Evolutionary conservation across 129 eudicot species (phyloP).

Genomic region (Solidago caesia): DNA sequence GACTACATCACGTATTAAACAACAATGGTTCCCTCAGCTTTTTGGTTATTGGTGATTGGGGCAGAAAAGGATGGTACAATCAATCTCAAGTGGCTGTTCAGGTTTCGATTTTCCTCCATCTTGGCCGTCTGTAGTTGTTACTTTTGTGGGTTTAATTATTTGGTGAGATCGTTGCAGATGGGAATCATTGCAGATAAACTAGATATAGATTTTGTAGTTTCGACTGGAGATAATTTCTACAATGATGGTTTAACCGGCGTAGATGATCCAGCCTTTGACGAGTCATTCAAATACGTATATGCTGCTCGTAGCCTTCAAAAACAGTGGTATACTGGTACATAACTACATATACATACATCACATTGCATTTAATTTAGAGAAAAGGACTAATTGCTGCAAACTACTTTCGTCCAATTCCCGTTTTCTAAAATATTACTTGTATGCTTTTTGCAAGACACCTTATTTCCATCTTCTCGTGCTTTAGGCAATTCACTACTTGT

Average conservation of each 20-base stretch:
- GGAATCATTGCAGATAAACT: constrained; percentile 57
- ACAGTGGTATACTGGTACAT: constrained; percentile 59
- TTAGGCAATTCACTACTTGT: no score
- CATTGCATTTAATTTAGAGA: no score
- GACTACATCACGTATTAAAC: constrained; percentile 43
- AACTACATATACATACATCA: background rate
- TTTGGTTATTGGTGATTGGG: constrained; percentile 86
- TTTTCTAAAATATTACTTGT: no score
- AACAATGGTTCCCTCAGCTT: constrained; percentile 51
- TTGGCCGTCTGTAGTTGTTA: constrained; percentile 35
- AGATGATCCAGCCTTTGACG: constrained; percentile 50
- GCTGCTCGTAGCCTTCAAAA: constrained; percentile 65
- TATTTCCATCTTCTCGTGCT: no score
- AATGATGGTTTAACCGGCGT: constrained; percentile 50
- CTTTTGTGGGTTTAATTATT: constrained; percentile 28
- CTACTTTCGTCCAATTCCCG: no score
- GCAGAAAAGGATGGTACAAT: constrained; percentile 55
- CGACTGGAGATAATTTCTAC: constrained; percentile 79
- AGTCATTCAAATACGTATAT: constrained; percentile 53
- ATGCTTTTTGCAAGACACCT: no score
- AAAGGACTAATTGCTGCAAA: no score
- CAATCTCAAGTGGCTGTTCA: constrained; percentile 70
- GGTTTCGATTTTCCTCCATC: constrained; percentile 34
- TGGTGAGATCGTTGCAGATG: constrained; percentile 57
- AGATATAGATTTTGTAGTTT: constrained; percentile 68